Conservation (phyloP, 352 stramenopile species). For the Phytophthora podocarpi region DNA sequence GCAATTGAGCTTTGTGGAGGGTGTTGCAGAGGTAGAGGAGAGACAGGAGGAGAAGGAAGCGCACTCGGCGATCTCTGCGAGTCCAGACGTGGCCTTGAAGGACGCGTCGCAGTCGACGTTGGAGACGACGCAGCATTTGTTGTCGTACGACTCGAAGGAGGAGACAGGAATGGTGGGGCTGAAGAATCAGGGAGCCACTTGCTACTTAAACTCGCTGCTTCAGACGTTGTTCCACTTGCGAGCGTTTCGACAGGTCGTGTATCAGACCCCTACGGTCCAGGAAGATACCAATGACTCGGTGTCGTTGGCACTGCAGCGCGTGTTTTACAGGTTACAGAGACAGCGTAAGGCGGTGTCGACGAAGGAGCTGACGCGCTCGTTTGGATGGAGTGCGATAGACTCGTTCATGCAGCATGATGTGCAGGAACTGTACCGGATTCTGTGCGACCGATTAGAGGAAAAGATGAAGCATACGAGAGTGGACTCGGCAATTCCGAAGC, state of each 20-base stretch:
- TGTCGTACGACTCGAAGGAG: slow-evolving; percentile 77
- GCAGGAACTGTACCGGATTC: slow-evolving; percentile 90
- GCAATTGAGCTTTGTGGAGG: slow-evolving; percentile 35
- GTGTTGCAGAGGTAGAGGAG: slow-evolving; percentile 37
- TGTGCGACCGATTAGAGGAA: slow-evolving; percentile 92
- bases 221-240: slow-evolving; percentile 92
- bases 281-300: slow-evolving; percentile 89
- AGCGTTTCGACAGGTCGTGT: slow-evolving; percentile 86
- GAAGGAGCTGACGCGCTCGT: slow-evolving; percentile 92
- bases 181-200: slow-evolving; percentile 92
- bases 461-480: slow-evolving; percentile 92
- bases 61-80: slow-evolving; percentile 3
- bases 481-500: slow-evolving; percentile 77
- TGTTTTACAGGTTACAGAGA: slow-evolving; percentile 85
- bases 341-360: slow-evolving; percentile 86
- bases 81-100: neutral
- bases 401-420: slow-evolving; percentile 95
- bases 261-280: slow-evolving; percentile 73
- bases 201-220: slow-evolving; percentile 94
- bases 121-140: slow-evolving; percentile 37
- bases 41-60: neutral
- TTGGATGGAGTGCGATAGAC: slow-evolving; percentile 92
- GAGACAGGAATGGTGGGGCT: slow-evolving; percentile 88
- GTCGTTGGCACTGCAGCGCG: slow-evolving; percentile 79
- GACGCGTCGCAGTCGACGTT: slow-evolving; percentile 4